Evolutionary conservation across 169 alveolate species (phyloP).

Genomic region (Cyclospora cayetanensis): DNA sequence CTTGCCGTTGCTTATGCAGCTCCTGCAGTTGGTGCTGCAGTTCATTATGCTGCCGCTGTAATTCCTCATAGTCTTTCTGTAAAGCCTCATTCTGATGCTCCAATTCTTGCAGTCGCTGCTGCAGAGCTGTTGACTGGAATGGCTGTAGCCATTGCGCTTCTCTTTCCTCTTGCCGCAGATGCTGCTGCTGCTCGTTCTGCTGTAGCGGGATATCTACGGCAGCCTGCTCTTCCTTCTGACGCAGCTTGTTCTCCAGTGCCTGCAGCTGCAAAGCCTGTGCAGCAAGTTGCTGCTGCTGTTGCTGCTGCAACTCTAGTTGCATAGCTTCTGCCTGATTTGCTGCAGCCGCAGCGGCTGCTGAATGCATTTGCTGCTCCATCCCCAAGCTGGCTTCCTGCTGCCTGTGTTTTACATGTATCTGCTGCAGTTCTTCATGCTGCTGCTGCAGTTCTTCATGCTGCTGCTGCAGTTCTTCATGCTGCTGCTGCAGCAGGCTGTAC

Average conservation of each 20-base stretch:
- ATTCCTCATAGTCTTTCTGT: no score
- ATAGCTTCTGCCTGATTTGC: neutral
- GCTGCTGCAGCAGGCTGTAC: slow-evolving; percentile 41
- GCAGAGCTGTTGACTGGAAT: no score
- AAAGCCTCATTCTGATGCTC: no score
- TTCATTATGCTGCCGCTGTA: no score
- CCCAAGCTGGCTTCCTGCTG: neutral
- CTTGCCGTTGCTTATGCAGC: no score
- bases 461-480: slow-evolving; percentile 31
- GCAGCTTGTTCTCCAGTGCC: neutral
- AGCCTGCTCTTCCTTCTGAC: neutral
- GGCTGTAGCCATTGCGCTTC: neutral
- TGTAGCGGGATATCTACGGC: no score
- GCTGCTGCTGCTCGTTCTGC: neutral
- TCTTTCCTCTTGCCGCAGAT: neutral
- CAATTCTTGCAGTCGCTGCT: neutral
- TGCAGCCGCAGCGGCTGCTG: no score
- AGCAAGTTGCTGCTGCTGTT: neutral
- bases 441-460: slow-evolving; percentile 19
- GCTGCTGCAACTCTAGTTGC: neutral
- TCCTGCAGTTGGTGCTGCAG: no score
- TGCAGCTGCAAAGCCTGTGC: neutral
- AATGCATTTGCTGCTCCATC: slow-evolving; percentile 22
- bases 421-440: neutral
- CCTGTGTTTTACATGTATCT: neutral